phyloP scores from a whole-genome alignment of 176 grass and related monocot species.

The Metroxylon sagu region DNA sequence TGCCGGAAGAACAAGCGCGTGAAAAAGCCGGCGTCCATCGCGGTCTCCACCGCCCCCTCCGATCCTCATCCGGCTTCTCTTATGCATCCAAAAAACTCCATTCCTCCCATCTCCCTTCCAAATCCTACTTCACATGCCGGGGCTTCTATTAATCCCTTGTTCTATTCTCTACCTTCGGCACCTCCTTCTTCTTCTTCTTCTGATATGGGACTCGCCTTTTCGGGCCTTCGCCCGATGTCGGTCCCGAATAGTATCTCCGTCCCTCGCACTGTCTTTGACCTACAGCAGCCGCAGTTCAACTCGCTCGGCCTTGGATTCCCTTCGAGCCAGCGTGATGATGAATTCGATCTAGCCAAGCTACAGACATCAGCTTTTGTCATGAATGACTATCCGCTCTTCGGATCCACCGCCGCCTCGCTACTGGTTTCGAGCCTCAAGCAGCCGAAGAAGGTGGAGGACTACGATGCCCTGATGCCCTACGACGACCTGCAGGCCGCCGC shows the following conservation, averaged over 20 bases:
- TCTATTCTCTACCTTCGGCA: too few relatives aligned
- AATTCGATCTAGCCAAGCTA: not conserved
- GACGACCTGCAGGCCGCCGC: not conserved
- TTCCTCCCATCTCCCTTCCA: not conserved
- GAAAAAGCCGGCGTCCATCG: not conserved
- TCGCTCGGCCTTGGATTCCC: not conserved
- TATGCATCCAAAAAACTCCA: not conserved
- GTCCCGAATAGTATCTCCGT: not conserved
- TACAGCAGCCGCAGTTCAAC: conserved; percentile 6
- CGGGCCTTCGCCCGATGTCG: not conserved
- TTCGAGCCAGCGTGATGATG: not conserved
- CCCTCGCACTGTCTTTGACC: not conserved
- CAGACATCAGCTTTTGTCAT: not conserved
- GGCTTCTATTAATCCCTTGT: too few relatives aligned
- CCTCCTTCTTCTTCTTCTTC: too few relatives aligned
- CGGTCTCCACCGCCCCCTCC: not conserved
- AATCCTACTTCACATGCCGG: too few relatives aligned
- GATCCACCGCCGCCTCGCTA: not conserved
- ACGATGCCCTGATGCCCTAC: not conserved
- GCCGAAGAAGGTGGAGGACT: conserved; percentile 4
- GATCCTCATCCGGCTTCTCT: not conserved
- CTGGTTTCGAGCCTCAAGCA: not conserved
- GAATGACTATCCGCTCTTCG: not conserved
- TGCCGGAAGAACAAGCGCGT: conserved; percentile 17
- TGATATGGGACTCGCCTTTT: too few relatives aligned